Percentiles rank a stretch among this genome's conserved stretches.
These are phyloP conservation scores for Cocos nucifera DNA, from an alignment of 176 grass and related monocot species.

Conservation along the genomic window DNA sequence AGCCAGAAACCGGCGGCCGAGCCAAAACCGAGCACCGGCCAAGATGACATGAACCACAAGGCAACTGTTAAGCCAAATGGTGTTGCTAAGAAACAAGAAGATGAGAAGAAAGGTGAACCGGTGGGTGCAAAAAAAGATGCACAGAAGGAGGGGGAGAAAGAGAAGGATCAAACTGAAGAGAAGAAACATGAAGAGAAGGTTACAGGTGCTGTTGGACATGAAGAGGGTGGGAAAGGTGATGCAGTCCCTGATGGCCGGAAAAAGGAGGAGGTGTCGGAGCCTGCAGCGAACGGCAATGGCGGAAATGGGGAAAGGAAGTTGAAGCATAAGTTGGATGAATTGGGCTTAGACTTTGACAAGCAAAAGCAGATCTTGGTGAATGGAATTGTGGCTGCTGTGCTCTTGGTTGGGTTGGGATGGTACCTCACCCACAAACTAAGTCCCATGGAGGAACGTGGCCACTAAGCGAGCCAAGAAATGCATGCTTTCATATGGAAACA, in stretches of 20 bases:
- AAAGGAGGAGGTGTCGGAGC: too few relatives aligned
- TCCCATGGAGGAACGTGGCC: too few relatives aligned
- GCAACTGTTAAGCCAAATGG: too few relatives aligned
- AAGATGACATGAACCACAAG: too few relatives aligned
- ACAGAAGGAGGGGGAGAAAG: neutral
- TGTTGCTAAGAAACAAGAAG: too few relatives aligned
- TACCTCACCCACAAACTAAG: too few relatives aligned
- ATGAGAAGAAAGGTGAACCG: neutral
- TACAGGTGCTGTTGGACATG: neutral
- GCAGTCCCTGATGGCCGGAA: neutral
- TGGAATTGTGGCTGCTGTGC: neutral
- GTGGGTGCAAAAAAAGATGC: neutral
- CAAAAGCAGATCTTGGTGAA: neutral
- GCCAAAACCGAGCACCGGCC: too few relatives aligned
- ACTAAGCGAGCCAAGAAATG: too few relatives aligned
- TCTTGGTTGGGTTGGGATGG: neutral
- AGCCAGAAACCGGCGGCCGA: too few relatives aligned
- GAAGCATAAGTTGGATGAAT: neutral
- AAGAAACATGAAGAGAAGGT: neutral
- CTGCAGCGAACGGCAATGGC: too few relatives aligned
- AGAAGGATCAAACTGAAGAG: neutral
- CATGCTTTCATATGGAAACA: too few relatives aligned
- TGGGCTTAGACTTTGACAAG: neutral
- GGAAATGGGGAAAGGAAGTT: neutral
- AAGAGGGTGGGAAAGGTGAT: neutral